Percentiles rank a stretch among this genome's conserved stretches.
phyloP scores from a whole-genome alignment of 2,329 filamentous ascomycete species.

The Pseudogymnoascus sp. region DNA sequence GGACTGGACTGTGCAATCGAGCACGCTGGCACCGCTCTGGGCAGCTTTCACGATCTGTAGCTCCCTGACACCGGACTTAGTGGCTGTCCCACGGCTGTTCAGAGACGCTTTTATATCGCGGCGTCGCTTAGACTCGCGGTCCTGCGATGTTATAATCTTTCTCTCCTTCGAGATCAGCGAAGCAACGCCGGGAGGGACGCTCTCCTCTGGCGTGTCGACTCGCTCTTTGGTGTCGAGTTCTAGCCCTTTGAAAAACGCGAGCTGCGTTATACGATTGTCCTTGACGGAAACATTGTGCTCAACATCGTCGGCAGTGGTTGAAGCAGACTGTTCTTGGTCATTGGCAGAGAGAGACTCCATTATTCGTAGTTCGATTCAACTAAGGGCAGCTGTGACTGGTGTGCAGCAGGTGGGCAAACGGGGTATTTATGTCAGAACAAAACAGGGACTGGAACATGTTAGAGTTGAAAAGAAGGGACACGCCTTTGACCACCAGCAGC shows the following conservation, averaged over 20 bases:
- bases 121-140: not conserved
- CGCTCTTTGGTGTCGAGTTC: not conserved
- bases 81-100: not conserved
- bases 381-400: not conserved
- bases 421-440: not conserved
- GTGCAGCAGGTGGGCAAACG: not conserved
- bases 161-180: not conserved
- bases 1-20: slow-evolving; percentile 10
- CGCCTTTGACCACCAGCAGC: not conserved
- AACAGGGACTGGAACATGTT: not conserved
- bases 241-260: not conserved
- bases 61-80: slow-evolving; percentile 9
- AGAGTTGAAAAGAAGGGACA: not conserved
- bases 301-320: not conserved
- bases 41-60: slow-evolving; percentile 12
- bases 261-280: not conserved
- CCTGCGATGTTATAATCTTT: not conserved
- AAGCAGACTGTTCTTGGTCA: not conserved
- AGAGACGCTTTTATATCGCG: not conserved
- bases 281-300: not conserved
- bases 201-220: not conserved
- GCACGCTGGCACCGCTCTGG: slow-evolving; percentile 12
- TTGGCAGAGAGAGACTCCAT: not conserved
- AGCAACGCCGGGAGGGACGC: not conserved
- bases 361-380: not conserved